phyloP scores from a whole-genome alignment of 208 protist genomes.

The Trypanosoma theileri region DNA sequence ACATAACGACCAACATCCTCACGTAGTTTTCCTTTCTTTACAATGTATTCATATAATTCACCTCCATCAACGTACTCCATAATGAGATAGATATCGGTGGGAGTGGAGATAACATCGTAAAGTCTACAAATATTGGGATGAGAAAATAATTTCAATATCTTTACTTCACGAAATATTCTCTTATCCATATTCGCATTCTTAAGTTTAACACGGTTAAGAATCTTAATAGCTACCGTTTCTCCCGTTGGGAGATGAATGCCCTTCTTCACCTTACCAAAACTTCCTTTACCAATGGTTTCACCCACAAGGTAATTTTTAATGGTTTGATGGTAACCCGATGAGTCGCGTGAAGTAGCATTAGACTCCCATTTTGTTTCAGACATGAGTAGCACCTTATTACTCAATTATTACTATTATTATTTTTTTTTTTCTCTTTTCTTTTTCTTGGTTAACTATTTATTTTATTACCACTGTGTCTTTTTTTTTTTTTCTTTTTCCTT shows the following conservation, averaged over 20 bases:
- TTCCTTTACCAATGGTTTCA: constrained; percentile 98
- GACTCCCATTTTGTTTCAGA: neutral
- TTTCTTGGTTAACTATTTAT: neutral
- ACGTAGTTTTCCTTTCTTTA: constrained; percentile 93
- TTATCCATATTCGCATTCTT: constrained; percentile 91
- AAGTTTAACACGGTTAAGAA: constrained; percentile 98
- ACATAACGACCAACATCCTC: constrained; percentile 95
- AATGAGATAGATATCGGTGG: constrained; percentile 98
- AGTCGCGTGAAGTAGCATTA: neutral
- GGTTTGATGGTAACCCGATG: constrained; percentile 41
- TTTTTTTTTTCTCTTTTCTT: neutral
- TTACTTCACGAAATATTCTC: constrained; percentile 97
- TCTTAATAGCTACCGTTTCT: constrained; percentile 98
- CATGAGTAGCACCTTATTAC: constrained; percentile 7
- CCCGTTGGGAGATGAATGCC: constrained; percentile 96
- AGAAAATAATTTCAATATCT: constrained; percentile 97
- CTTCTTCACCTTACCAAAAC: constrained; percentile 99
- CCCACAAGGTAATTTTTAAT: constrained; percentile 98
- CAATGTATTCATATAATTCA: constrained; percentile 99
- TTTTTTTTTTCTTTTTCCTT: neutral
- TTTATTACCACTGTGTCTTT: neutral
- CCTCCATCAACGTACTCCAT: constrained; percentile 99
- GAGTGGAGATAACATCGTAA: constrained; percentile 98
- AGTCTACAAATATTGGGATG: constrained; percentile 99
- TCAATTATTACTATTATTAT: neutral